Percentiles rank a stretch among this genome's conserved stretches.
Evolutionary conservation across 495 filamentous ascomycete species (phyloP).

Genomic region (Talaromyces wortmannii): DNA sequence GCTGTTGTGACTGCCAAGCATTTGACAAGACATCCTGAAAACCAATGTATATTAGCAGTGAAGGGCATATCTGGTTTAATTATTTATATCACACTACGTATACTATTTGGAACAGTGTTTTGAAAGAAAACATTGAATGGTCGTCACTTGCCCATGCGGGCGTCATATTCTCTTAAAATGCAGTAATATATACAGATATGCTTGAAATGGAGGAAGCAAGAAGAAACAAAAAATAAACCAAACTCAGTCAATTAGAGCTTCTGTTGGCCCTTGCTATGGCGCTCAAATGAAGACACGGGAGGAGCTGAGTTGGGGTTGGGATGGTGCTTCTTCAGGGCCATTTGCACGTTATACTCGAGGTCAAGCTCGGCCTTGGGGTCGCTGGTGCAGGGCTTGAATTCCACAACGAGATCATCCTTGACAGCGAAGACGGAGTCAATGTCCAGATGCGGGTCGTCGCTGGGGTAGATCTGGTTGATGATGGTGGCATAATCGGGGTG

Average conservation of each 20-base stretch:
- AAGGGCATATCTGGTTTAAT: no score
- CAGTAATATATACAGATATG: no score
- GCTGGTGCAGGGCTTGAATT: constrained; percentile 48
- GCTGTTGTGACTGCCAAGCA: no score
- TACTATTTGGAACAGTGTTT: no score
- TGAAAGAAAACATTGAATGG: no score
- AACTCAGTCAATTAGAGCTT: constrained; percentile 6
- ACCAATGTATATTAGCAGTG: no score
- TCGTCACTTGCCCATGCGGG: no score
- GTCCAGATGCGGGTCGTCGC: constrained; percentile 50
- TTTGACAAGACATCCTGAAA: no score
- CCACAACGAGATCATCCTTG: constrained; percentile 58
- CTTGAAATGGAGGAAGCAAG: no score
- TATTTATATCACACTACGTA: no score
- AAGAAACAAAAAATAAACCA: not conserved
- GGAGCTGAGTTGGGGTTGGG: constrained; percentile 40
- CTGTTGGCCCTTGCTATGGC: constrained; percentile 20
- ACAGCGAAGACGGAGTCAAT: constrained; percentile 63
- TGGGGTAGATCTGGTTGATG: constrained; percentile 59
- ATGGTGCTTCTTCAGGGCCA: constrained; percentile 43
- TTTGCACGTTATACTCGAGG: constrained; percentile 37
- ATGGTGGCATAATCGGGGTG: constrained; percentile 44
- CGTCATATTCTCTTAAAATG: no score
- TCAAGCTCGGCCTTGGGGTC: constrained; percentile 41
- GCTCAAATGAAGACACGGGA: constrained; percentile 39